phyloP scores from a whole-genome alignment of 2,329 filamentous ascomycete genomes.

The Fusarium sp. region DNA sequence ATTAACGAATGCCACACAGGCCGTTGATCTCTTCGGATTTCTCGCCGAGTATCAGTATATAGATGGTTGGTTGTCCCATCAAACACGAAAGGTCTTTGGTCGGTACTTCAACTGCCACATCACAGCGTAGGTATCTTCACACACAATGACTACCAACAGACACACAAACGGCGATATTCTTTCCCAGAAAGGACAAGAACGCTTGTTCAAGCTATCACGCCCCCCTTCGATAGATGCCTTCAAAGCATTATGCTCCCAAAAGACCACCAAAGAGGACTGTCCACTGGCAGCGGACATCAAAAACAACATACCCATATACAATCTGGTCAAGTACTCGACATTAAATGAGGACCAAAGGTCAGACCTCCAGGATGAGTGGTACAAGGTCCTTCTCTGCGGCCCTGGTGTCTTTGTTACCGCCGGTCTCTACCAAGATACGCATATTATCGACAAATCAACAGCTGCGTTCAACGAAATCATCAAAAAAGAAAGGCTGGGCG shows the following conservation, averaged over 20 bases:
- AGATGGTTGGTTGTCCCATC: neutral
- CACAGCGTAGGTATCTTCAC: neutral
- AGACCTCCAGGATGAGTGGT: slow-evolving; percentile 70
- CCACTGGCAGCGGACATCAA: slow-evolving; percentile 60
- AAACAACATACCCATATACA: slow-evolving; percentile 68
- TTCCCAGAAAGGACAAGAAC: slow-evolving; percentile 20
- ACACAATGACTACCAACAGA: slow-evolving; percentile 22
- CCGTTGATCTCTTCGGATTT: neutral
- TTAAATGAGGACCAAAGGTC: slow-evolving; percentile 41
- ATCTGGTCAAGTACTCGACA: slow-evolving; percentile 54
- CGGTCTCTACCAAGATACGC: slow-evolving; percentile 60
- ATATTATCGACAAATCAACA: slow-evolving; percentile 61
- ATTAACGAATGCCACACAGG: neutral
- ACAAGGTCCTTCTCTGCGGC: slow-evolving; percentile 66
- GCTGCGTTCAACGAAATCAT: slow-evolving; percentile 63
- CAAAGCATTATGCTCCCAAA: slow-evolving; percentile 58
- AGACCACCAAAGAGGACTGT: slow-evolving; percentile 55
- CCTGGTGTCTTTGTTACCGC: slow-evolving; percentile 71
- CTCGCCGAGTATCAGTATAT: slow-evolving; percentile 15
- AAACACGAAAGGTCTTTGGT: neutral
- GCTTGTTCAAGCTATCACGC: slow-evolving; percentile 44
- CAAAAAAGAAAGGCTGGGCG: slow-evolving; percentile 53
- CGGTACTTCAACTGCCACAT: neutral
- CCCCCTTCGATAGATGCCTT: slow-evolving; percentile 59
- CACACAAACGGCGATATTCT: slow-evolving; percentile 5